Conservation (phyloP, 768 basidiomycete genomes). For the Imleria badia region DNA sequence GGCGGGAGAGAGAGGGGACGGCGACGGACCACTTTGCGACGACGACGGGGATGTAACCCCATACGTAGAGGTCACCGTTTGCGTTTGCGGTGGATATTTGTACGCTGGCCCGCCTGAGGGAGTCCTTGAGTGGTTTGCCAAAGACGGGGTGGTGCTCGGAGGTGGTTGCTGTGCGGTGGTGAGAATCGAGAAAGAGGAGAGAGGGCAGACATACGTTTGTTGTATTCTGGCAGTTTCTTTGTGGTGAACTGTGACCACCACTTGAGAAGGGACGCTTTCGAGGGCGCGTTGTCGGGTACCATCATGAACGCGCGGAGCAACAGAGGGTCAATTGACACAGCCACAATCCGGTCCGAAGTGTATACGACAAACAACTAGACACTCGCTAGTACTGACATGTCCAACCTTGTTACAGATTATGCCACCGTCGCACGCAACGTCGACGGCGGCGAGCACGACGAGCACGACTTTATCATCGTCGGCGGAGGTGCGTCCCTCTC, state of each 20-base stretch:
- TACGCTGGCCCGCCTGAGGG: slow-evolving; percentile 83
- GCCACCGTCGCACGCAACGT: slow-evolving; percentile 3
- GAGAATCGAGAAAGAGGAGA: not conserved
- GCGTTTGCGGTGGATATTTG: slow-evolving; percentile 90
- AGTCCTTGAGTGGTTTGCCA: slow-evolving; percentile 80
- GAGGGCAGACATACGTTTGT: slow-evolving; percentile 36
- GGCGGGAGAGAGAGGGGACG: not conserved
- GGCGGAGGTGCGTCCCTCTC: slow-evolving; percentile 45
- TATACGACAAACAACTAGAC: too few relatives aligned
- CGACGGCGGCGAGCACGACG: slow-evolving; percentile 15
- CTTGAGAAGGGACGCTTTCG: slow-evolving; percentile 64
- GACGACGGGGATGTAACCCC: slow-evolving; percentile 95
- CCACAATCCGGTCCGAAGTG: slow-evolving; percentile 14
- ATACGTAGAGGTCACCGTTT: slow-evolving; percentile 81
- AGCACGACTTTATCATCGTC: slow-evolving; percentile 52
- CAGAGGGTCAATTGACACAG: slow-evolving; percentile 12
- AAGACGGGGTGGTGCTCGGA: slow-evolving; percentile 64
- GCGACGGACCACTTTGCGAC: slow-evolving; percentile 89
- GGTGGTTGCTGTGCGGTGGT: slow-evolving; percentile 19
- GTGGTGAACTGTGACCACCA: slow-evolving; percentile 81
- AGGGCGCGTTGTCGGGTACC: slow-evolving; percentile 36
- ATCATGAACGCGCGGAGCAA: slow-evolving; percentile 6
- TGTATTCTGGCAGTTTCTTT: slow-evolving; percentile 54
- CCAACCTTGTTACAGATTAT: not conserved
- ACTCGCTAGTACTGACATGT: too few relatives aligned